A percentile compares a stretch with the other conserved stretches of the same genome.
Conservation (phyloP, 2,329 filamentous ascomycete species). For the Pseudocercospora pini-densiflorae region DNA sequence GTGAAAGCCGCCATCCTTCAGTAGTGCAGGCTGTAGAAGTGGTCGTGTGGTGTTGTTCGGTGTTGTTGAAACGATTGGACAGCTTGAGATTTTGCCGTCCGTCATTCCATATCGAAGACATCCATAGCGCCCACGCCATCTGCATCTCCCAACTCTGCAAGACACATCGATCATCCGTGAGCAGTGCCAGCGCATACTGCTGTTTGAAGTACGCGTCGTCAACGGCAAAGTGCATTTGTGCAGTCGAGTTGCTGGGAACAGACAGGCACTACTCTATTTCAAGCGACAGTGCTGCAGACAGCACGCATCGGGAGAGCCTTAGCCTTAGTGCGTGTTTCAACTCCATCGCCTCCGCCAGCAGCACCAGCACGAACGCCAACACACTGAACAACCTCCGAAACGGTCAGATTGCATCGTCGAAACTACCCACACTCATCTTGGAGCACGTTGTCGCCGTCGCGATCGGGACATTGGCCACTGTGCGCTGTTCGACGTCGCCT, state of each 20-base stretch:
- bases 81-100: too few species aligned
- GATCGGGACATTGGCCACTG: background rate
- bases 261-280: background rate
- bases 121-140: too few species aligned
- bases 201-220: background rate
- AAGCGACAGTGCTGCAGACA: background rate
- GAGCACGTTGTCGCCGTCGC: background rate
- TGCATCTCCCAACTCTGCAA: too few species aligned
- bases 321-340: background rate
- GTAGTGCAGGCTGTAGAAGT: background rate
- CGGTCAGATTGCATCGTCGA: background rate
- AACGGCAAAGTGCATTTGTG: background rate
- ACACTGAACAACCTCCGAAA: background rate
- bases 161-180: background rate
- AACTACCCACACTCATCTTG: background rate
- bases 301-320: background rate
- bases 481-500: slow-evolving; percentile 3
- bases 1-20: background rate
- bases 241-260: too few species aligned
- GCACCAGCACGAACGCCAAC: slow-evolving; percentile 1
- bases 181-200: background rate
- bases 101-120: background rate
- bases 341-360: background rate
- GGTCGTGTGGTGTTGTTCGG: too few species aligned
- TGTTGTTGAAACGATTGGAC: too few species aligned